phyloP scores from a whole-genome alignment of 2,329 filamentous ascomycete genomes.

The Fusarium sp. region DNA sequence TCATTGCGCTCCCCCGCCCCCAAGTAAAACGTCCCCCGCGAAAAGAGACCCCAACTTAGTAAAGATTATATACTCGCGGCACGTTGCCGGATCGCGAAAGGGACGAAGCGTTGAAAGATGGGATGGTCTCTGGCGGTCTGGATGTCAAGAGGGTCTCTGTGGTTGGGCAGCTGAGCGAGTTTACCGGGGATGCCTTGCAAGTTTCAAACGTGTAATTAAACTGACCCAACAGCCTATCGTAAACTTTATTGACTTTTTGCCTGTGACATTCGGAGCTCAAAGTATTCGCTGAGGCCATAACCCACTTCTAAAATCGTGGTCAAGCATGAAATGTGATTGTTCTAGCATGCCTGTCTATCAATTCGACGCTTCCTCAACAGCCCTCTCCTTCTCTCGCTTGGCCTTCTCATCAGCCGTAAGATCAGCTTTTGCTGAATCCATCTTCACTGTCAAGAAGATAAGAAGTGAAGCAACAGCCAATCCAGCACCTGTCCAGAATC shows the following conservation, averaged over 20 bases:
- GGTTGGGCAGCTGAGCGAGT: not conserved
- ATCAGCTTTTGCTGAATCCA: conserved; percentile 65
- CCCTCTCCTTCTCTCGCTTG: conserved; percentile 26
- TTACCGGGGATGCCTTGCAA: not conserved
- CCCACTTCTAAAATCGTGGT: too few relatives aligned
- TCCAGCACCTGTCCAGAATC: conserved; percentile 74
- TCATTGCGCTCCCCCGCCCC: conserved; percentile 34
- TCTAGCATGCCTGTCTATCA: not conserved
- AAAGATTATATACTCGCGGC: not conserved
- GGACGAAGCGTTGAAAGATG: not conserved
- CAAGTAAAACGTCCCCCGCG: conserved; percentile 23
- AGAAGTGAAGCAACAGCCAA: conserved; percentile 62
- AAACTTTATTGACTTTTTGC: not conserved
- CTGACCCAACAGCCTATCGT: not conserved
- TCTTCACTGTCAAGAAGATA: conserved; percentile 66
- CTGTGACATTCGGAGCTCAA: not conserved
- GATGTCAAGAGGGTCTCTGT: not conserved
- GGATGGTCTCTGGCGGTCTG: not conserved
- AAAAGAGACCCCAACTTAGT: conserved; percentile 17
- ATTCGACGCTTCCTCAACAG: fast-evolving
- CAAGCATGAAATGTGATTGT: not conserved
- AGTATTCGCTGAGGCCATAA: not conserved
- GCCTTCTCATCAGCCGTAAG: conserved; percentile 68
- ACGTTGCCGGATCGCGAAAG: conserved; percentile 15
- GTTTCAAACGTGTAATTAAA: conserved; percentile 1